Conservation (phyloP, 805 yeast genomes). For the fission yeast (Schizosaccharomyces pombe) region DNA sequence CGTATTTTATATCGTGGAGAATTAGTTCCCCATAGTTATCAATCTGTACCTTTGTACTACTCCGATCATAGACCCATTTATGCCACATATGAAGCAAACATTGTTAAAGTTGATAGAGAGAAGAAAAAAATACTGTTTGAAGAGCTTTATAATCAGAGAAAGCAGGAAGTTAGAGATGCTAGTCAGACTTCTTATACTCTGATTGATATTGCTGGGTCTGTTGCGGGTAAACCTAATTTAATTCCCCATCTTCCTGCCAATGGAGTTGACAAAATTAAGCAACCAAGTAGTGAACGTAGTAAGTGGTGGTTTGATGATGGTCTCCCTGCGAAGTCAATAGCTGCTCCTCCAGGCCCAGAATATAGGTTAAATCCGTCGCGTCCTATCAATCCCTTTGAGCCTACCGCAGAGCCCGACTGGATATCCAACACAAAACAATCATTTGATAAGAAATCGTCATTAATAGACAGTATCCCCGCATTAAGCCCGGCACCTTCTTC, state of each 20-base stretch:
- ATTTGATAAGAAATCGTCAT: background rate
- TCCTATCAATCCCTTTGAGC: conserved; percentile 51
- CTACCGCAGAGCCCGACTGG: conserved; percentile 28
- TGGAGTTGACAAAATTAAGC: conserved; percentile 53
- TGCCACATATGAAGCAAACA: conserved; percentile 46
- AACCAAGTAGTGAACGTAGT: background rate
- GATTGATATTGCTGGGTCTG: conserved; percentile 7
- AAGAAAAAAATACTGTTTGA: conserved; percentile 31
- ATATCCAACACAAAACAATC: too few species aligned
- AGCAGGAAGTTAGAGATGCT: conserved; percentile 19
- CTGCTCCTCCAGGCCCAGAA: conserved; percentile 14
- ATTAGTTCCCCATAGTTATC: conserved; percentile 42
- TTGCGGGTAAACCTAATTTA: background rate
- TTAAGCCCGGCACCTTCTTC: background rate
- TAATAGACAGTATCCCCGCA: background rate
- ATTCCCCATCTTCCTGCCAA: conserved; percentile 20
- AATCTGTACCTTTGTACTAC: conserved; percentile 31
- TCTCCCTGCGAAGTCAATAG: conserved; percentile 42
- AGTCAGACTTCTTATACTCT: conserved; percentile 13
- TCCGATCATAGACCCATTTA: conserved; percentile 91
- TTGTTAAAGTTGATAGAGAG: conserved; percentile 44
- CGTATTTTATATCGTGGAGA: conserved; percentile 35
- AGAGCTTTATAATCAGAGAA: conserved; percentile 36
- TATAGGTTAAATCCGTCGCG: conserved; percentile 42
- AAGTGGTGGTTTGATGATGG: conserved; percentile 28